Base-by-base conservation (phyloP, 2,329 filamentous ascomycete genomes). In the Leptographium galeiforme region DNA sequence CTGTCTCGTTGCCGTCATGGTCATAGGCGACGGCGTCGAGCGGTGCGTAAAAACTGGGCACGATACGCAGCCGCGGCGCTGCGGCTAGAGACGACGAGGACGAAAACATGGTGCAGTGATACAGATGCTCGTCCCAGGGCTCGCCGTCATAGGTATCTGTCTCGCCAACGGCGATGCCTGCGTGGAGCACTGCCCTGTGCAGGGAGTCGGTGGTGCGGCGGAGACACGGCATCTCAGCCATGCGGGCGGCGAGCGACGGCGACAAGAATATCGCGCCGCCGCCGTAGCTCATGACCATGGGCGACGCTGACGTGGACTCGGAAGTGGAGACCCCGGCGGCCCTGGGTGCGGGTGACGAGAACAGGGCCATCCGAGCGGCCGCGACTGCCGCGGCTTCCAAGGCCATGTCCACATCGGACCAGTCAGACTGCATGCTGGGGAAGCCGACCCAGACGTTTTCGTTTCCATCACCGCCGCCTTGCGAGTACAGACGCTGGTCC, bases 261-360 rank as follows among this genome's bases (percentile, higher is more conserved):
- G 69, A 71, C 48, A 75, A 59, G 48, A 75, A 66, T 5, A 75
- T 61, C 2, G 68, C 71, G 6, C 71, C 72, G 40, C 72, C 72
- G 11, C 72, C 72, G 53, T 68, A 69, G 0, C 71, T 73, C 4
- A 68, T 65, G 32, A 66, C 63, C 52, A 63, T 12, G 11, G 48
- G 45, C 36, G 18, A n/a, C 33, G 40, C 16, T 16, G 45, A 39
- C 32, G 44, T 14, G 14, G 46, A 7, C 14, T 18, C n/a, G 8
- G 45, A 8, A 16, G n/a, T 6, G 19, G 45, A 2, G 45, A 16
- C 6, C 14, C 32, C 16, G 2, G 44, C 25, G 44, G 25, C 38
- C 38, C 16, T 14, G 13, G 30, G 45, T 18, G 16, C 32, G 6
- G 30, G 32, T n/a, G 44, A 6, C 32, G 30, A 48, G 45, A 33